Evolutionary conservation across 441 rosid genomes (phyloP).

Genomic region (Erodium moschatum): DNA sequence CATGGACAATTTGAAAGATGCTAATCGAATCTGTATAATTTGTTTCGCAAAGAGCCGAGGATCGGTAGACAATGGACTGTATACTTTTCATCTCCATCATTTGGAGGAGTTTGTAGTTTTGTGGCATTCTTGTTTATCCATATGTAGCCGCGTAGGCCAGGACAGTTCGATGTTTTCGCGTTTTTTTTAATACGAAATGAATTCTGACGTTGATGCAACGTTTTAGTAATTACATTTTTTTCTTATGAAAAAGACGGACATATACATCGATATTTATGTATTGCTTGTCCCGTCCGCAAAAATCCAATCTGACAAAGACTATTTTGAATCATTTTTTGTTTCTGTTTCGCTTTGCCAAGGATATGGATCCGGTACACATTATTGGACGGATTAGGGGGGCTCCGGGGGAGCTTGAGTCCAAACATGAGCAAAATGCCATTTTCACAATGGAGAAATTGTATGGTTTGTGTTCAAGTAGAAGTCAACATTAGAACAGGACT

Average conservation of each 20-base stretch:
- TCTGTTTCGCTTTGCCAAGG: neutral
- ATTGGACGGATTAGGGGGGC: neutral
- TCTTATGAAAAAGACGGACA: neutral
- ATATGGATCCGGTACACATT: no score
- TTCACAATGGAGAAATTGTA: neutral
- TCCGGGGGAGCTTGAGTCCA: neutral
- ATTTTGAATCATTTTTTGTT: neutral
- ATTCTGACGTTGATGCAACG: neutral
- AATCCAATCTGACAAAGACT: neutral
- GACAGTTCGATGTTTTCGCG: neutral
- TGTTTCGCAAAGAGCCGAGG: neutral
- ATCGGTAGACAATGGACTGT: neutral
- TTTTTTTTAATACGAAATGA: neutral
- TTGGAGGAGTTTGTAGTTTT: neutral
- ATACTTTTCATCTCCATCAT: conserved; percentile 2
- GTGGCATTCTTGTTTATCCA: neutral
- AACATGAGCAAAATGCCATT: neutral
- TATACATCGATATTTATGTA: neutral
- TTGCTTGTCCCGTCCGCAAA: no score
- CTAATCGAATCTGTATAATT: conserved; percentile 19
- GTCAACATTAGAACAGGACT: neutral
- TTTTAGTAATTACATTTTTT: neutral
- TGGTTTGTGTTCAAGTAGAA: neutral
- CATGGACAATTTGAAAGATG: conserved; percentile 36
- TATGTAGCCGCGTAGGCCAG: no score